phyloP scores from a whole-genome alignment of 805 yeast genomes.

The Sugiyamaella valdiviana region DNA sequence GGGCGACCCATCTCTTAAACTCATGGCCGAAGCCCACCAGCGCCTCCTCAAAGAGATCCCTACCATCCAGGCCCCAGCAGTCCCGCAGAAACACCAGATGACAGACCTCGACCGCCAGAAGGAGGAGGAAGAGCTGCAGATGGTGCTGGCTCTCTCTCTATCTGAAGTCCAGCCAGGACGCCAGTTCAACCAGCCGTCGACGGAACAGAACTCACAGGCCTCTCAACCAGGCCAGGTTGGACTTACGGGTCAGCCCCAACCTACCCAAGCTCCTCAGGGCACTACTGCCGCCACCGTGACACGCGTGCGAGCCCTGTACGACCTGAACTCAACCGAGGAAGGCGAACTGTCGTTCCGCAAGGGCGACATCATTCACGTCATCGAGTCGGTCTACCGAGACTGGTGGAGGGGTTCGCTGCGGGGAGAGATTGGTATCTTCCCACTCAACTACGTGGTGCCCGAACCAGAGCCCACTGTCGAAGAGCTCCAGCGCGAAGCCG shows the following conservation, averaged over 20 bases:
- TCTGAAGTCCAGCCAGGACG: constrained; percentile 43
- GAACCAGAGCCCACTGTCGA: constrained; percentile 57
- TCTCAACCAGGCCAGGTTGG: constrained; percentile 7
- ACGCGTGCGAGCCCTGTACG: constrained; percentile 80
- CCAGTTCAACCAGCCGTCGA: too few relatives aligned
- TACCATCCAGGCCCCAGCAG: constrained; percentile 40
- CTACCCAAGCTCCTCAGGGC: constrained; percentile 14
- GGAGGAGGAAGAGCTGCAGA: constrained; percentile 77
- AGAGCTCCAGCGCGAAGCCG: constrained; percentile 48
- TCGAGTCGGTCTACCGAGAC: constrained; percentile 82
- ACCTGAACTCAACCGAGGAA: constrained; percentile 66
- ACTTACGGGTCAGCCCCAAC: constrained; percentile 19
- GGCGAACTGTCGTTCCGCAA: constrained; percentile 82
- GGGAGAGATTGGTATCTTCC: constrained; percentile 83
- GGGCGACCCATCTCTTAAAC: constrained; percentile 68
- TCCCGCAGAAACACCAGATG: constrained; percentile 52
- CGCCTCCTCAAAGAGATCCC: constrained; percentile 43
- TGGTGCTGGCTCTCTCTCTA: constrained; percentile 68
- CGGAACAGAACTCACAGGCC: too few relatives aligned
- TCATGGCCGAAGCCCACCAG: constrained; percentile 56
- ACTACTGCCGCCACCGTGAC: constrained; percentile 39
- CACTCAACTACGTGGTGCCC: constrained; percentile 83
- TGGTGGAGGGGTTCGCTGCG: constrained; percentile 92
- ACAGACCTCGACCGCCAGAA: constrained; percentile 40
- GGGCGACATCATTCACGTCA: constrained; percentile 82